Evolutionary conservation across 768 basidiomycete species (phyloP), one percentile per base, ranked within the genome.

Genomic region (Boletus speciosus): DNA sequence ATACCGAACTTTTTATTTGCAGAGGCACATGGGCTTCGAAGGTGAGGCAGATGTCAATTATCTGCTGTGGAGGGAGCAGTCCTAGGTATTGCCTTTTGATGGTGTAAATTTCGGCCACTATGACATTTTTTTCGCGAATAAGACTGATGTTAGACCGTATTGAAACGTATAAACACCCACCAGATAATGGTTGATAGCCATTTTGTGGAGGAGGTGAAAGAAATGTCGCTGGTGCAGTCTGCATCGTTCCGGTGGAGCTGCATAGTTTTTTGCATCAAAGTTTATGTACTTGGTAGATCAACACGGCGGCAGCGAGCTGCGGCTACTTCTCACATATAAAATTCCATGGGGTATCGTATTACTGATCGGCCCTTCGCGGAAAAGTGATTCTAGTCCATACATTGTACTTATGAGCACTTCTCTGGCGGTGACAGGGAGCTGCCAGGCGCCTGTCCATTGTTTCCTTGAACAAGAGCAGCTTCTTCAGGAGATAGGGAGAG

Each of bases 21-120:
- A 78, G 72, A 12, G 87, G 83, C 14, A 84, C 82, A 74, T 90
- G 79, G 9, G 81, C 66, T 61, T 90, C 86, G 62, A 88, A 84
- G 36, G 78, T 77, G 55, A 91, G 76, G 66, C 86, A 90, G 62
- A 91, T 82, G 61, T 90, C 89, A 65, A 91, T 88, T 64, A 91
- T 78, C 71, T 90, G 86, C 42, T 80, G 77, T 21, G 78, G 81
- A 23, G 83, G 78, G 8, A 92, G 76, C 21, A 88, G 76, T 23
- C 78, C 76, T 40, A 92, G 76, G 73, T 91, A 92, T 57, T 81
- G 79, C 59, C 81, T 80, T 68, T 89, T 90, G 71, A 86, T 81
- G 47, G 82, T 76, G 67, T 83, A 78, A 65, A 66, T 66, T 59
- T 75, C 76, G 32, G 63, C 65, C 35, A 83, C 81, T 71, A 51